Percentiles rank a stretch among this genome's conserved stretches.
Conservation (phyloP, 2,329 filamentous ascomycete species). For the Simplicillium sp. region DNA sequence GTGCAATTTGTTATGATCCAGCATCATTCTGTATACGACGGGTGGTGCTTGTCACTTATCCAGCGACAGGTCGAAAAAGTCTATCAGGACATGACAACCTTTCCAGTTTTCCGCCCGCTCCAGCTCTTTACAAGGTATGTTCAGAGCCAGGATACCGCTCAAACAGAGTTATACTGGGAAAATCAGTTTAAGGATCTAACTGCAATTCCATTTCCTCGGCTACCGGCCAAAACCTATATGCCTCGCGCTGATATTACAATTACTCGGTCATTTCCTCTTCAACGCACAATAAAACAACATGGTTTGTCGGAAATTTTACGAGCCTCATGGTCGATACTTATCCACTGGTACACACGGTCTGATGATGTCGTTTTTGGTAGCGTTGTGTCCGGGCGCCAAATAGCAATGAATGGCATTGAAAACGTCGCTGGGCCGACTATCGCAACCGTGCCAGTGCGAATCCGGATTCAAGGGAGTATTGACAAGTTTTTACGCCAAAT, state of each 20-base stretch:
- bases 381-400: slow-evolving; percentile 4
- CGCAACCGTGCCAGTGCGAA: slow-evolving; percentile 8
- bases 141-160: not conserved
- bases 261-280: slow-evolving; percentile 1
- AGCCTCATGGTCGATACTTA: not conserved
- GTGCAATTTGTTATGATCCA: slow-evolving; percentile 1
- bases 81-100: not conserved
- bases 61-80: slow-evolving; percentile 2
- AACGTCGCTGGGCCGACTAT: slow-evolving; percentile 8
- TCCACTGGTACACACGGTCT: not conserved
- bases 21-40: slow-evolving; percentile 14
- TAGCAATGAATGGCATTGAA: slow-evolving; percentile 6
- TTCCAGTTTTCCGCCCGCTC: not conserved
- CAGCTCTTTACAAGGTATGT: slow-evolving; percentile 7
- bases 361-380: not conserved
- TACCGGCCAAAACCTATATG: not conserved
- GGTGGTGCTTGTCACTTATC: slow-evolving; percentile 5
- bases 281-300: not conserved
- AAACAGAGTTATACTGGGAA: slow-evolving; percentile 5
- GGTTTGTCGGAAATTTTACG: slow-evolving; percentile 9
- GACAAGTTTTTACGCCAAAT: slow-evolving; percentile 3
- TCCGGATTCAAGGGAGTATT: no score
- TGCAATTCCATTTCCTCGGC: slow-evolving; percentile 1
- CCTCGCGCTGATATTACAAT: not conserved
- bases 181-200: slow-evolving; percentile 1